These are phyloP conservation scores for Nannizziopsis barbatae DNA, from an alignment of 2,329 filamentous ascomycete species.

Conservation along the genomic window DNA sequence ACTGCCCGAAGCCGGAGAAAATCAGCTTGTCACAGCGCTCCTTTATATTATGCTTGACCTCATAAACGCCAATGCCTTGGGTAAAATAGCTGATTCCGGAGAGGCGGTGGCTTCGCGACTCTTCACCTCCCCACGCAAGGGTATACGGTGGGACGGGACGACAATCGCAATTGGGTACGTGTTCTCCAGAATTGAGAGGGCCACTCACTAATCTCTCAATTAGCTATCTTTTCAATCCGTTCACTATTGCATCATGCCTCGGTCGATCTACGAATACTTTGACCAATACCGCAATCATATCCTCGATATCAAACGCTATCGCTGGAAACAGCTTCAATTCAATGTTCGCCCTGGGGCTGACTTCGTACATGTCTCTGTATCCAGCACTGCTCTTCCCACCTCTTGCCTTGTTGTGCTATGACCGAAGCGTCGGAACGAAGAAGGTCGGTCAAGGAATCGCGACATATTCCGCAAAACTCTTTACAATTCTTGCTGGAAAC, in stretches of 20 bases:
- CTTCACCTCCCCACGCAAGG: slow-evolving; percentile 67
- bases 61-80: slow-evolving; percentile 67
- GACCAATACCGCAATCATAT: slow-evolving; percentile 75
- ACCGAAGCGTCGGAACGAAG: slow-evolving; percentile 42
- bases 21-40: slow-evolving; percentile 63
- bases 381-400: slow-evolving; percentile 78
- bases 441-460: slow-evolving; percentile 23
- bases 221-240: slow-evolving; percentile 89
- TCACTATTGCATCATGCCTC: slow-evolving; percentile 81
- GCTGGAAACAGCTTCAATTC: slow-evolving; percentile 60
- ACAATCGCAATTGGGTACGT: slow-evolving; percentile 67
- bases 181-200: neutral
- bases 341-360: slow-evolving; percentile 74
- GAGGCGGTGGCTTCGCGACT: slow-evolving; percentile 62
- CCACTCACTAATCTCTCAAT: slow-evolving; percentile 6
- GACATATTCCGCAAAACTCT: slow-evolving; percentile 46
- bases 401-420: slow-evolving; percentile 67
- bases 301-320: slow-evolving; percentile 71
- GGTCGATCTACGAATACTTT: slow-evolving; percentile 82
- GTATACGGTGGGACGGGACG: slow-evolving; percentile 61
- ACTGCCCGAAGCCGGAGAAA: slow-evolving; percentile 56
- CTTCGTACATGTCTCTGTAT: slow-evolving; percentile 85
- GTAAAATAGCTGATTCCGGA: slow-evolving; percentile 67
- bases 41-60: slow-evolving; percentile 75
- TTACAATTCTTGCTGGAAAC: slow-evolving; percentile 44